Percentiles rank a stretch among this genome's conserved stretches.
phyloP scores from a whole-genome alignment of 1,284 basidiomycete species.

The Puccinia hordei region DNA sequence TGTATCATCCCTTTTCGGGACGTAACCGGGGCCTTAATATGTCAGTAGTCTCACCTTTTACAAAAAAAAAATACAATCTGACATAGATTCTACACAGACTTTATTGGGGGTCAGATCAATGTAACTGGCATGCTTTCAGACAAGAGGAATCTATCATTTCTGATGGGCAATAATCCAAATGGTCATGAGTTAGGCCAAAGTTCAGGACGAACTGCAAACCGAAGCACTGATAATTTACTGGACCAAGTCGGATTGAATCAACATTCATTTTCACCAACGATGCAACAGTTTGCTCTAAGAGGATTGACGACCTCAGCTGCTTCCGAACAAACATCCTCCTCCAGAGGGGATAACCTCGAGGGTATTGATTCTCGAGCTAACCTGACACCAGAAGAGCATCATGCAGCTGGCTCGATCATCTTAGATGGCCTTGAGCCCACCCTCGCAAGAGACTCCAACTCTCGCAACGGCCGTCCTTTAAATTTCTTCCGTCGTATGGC shows the following conservation, averaged over 20 bases:
- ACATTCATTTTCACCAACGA: neutral
- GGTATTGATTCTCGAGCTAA: neutral
- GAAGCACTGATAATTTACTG: neutral
- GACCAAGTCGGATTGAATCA: neutral
- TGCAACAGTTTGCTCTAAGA: neutral
- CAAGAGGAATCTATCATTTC: conserved; percentile 32
- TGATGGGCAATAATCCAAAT: neutral
- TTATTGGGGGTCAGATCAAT: conserved; percentile 45
- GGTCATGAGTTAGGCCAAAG: neutral
- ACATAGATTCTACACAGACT: conserved; percentile 5
- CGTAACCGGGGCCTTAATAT: conserved; percentile 27
- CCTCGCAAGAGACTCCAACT: neutral
- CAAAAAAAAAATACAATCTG: neutral
- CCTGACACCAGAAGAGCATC: neutral
- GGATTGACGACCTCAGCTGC: neutral
- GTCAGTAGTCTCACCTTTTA: neutral
- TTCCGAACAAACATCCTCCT: neutral
- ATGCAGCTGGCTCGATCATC: conserved; percentile 14
- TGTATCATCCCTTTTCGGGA: conserved; percentile 37
- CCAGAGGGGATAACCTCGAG: neutral
- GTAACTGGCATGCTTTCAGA: conserved; percentile 34
- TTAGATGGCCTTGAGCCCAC: neutral
- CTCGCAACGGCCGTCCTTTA: neutral
- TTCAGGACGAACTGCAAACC: neutral
- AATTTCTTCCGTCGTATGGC: neutral